Evolutionary conservation across 495 filamentous ascomycete genomes (phyloP).

Genomic region (Bombardia bombarda): DNA sequence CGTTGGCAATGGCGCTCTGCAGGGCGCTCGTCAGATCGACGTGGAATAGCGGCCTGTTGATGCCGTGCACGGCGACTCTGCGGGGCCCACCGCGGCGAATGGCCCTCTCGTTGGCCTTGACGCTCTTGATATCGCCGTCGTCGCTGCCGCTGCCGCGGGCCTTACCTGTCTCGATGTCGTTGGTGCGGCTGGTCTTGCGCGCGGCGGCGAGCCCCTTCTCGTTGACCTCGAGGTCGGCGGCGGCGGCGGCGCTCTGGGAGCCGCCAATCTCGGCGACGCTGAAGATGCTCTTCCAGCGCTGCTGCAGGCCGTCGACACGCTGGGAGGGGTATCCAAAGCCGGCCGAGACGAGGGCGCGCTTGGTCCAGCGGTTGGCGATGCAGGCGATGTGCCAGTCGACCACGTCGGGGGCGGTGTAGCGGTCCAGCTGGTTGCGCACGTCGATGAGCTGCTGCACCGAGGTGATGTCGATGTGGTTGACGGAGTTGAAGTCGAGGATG

Average conservation of each 20-base stretch:
- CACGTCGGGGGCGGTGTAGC: slow-evolving; percentile 70
- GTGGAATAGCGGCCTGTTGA: slow-evolving; percentile 90
- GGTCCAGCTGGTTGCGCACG: slow-evolving; percentile 93
- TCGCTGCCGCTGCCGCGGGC: neutral
- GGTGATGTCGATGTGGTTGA: slow-evolving; percentile 94
- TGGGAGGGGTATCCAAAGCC: slow-evolving; percentile 83
- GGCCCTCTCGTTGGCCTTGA: neutral
- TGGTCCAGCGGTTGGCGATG: slow-evolving; percentile 96
- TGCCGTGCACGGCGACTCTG: slow-evolving; percentile 64
- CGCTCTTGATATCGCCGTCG: neutral
- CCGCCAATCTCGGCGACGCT: slow-evolving; percentile 86
- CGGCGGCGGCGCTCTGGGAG: slow-evolving; percentile 53
- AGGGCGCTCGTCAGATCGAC: slow-evolving; percentile 87
- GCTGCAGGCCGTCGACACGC: slow-evolving; percentile 40
- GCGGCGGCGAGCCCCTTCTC: slow-evolving; percentile 40
- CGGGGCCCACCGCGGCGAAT: slow-evolving; percentile 1
- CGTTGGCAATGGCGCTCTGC: slow-evolving; percentile 79
- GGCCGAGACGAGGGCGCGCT: slow-evolving; percentile 82
- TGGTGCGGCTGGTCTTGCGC: neutral
- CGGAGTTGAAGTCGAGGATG: slow-evolving; percentile 90
- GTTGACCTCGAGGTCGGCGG: slow-evolving; percentile 47
- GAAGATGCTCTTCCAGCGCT: slow-evolving; percentile 94
- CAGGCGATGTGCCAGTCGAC: slow-evolving; percentile 96
- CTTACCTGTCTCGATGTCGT: neutral
- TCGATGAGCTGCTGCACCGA: slow-evolving; percentile 94